Evolutionary conservation across 306 rosid genomes (phyloP).

Genomic region (Arachis stenosperma): DNA sequence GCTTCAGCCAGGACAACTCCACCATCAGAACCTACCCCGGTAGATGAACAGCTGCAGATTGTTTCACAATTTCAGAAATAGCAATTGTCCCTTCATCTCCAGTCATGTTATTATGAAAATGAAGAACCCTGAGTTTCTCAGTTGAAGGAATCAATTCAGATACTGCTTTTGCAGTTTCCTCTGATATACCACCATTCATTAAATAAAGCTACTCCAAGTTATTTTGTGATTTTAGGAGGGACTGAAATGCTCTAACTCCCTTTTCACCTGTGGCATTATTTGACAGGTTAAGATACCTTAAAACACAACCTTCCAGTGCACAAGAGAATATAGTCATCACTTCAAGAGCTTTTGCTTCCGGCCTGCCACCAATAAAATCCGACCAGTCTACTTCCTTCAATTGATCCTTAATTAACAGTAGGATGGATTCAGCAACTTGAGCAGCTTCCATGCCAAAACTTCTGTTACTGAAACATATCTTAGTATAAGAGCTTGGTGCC

Average conservation of each 20-base stretch:
- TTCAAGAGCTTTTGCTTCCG: slow-evolving; percentile 82
- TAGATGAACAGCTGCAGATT: slow-evolving; percentile 79
- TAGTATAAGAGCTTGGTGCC: slow-evolving; percentile 60
- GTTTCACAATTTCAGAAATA: slow-evolving; percentile 63
- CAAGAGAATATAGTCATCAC: slow-evolving; percentile 84
- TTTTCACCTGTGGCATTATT: slow-evolving; percentile 88
- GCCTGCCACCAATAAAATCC: slow-evolving; percentile 84
- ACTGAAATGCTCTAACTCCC: slow-evolving; percentile 78
- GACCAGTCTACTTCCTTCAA: slow-evolving; percentile 76
- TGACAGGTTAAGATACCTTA: slow-evolving; percentile 72
- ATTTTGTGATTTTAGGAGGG: slow-evolving; percentile 69
- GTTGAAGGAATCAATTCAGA: slow-evolving; percentile 86
- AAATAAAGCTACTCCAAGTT: slow-evolving; percentile 85
- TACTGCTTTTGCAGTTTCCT: slow-evolving; percentile 92
- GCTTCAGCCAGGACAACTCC: slow-evolving; percentile 83
- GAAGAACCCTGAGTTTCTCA: slow-evolving; percentile 79
- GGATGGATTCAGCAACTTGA: slow-evolving; percentile 65
- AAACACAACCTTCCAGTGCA: slow-evolving; percentile 67
- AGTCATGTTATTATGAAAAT: slow-evolving; percentile 76
- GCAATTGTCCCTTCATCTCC: slow-evolving; percentile 75
- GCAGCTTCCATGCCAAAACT: slow-evolving; percentile 91
- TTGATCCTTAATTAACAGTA: slow-evolving; percentile 67
- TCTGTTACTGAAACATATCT: slow-evolving; percentile 79
- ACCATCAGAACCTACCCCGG: slow-evolving; percentile 82
- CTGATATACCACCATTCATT: slow-evolving; percentile 92